Evolutionary conservation across 345 rosid species (phyloP).

Genomic region (Rhodomyrtus tomentosa): DNA sequence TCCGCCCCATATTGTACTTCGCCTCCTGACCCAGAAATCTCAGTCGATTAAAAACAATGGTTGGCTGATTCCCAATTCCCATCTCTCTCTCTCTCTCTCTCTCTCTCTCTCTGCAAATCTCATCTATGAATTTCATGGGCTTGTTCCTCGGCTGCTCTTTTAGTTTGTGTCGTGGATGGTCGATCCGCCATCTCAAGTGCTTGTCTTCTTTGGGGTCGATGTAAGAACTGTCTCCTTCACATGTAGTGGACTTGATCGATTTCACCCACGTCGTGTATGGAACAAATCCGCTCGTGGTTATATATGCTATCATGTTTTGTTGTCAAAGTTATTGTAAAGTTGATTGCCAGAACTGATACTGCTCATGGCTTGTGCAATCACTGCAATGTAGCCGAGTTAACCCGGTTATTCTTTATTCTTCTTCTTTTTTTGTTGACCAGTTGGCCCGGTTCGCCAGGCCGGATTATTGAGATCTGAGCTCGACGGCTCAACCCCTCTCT

Average conservation of each 20-base stretch:
- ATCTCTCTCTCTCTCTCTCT: background rate
- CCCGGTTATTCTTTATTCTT: too few relatives aligned
- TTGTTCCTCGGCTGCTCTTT: background rate
- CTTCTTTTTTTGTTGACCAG: background rate
- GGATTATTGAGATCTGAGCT: background rate
- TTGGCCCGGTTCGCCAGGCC: background rate
- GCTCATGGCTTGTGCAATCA: background rate
- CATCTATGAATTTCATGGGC: background rate
- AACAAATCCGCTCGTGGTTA: background rate
- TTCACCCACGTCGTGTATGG: background rate
- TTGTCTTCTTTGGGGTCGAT: background rate
- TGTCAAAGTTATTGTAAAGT: background rate
- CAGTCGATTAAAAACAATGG: background rate
- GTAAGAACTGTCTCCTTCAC: background rate
- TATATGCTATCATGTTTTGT: background rate
- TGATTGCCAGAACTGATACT: background rate
- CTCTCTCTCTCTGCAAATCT: background rate
- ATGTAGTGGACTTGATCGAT: background rate
- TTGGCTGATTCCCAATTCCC: background rate
- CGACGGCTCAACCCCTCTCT: background rate
- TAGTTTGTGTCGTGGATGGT: background rate
- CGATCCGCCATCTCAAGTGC: background rate
- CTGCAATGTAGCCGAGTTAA: background rate
- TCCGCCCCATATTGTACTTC: constrained; percentile 36
- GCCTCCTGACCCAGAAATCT: constrained; percentile 2